Evolutionary conservation across 345 rosid genomes (phyloP), one percentile per base, ranked within the genome.

Genomic region (Ricinus communis): DNA sequence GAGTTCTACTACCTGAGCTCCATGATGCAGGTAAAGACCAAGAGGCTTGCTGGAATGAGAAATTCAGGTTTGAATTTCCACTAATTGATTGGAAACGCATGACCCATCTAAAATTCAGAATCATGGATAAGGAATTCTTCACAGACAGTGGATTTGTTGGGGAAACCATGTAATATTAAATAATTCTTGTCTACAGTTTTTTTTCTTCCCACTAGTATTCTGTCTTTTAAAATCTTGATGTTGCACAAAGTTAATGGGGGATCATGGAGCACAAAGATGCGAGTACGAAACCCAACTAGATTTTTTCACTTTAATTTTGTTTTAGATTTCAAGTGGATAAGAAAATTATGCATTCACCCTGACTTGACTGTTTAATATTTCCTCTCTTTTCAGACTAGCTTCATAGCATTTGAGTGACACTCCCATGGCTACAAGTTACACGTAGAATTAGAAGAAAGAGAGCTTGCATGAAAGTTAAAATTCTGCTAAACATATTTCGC

Each of bases 41-140:
- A 8, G 81, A 79, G 22, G 86, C 83, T 46, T 61, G 84, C 80
- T 94, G 98, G 98, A 91, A 94, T 80, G 85, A 94, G 85, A 94
- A 94, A 80, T 87, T 95, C 79, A 72, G 47, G 43, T 89, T 92
- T 22, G 84, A 87, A 62, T 86, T 79, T 66, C 85, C 86, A 0
- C 66, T 83, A 25, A 61, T 72, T 49, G 81, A 87, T 30, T 91
- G 95, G 90, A 79, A 77, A 76, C 84, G 74, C 36, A 45, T 84
- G 24, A 76, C 78, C 47, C 85, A 84, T 43, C 79, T 91, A 49
- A 95, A 85, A 69, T 67, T 90, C 65, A 87, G 81, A 72, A 87
- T 90, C 76, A 90, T 87, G 93, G 91, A 86, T 81, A 71, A 66
- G 71, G 82, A 85, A 71, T 77, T 83, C 62, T 84, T 87, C 81